Evolutionary conservation across 164 flowering plant species (phyloP), one percentile per base, ranked within the genome.

Genomic region (Tetrastigma voinierianum): DNA sequence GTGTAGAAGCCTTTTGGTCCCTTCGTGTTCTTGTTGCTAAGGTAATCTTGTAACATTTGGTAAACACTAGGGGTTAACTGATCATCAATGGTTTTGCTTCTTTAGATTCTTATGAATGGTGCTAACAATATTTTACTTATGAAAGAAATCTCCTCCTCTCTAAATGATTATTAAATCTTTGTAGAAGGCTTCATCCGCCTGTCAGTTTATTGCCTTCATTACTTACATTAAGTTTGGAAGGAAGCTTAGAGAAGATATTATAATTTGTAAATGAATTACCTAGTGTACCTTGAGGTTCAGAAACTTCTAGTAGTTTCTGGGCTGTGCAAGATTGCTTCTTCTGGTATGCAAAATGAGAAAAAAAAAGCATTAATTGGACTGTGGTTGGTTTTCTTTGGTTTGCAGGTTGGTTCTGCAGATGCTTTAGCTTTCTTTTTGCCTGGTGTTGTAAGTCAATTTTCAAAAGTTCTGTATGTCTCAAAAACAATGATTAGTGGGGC

Each of bases 341-440:
- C 1, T 14, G 40, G 18, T 13, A 55, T 25, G n/a, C 20, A 43
- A 46, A 60, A 14, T 32, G 40, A 32, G 6, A 32, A 32, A 32
- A 32, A 32, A 32, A 32, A 3, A 3, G 40, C 6, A 32, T 32
- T 32, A 32, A 32, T 32, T 32, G 40, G 3, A 32, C 40, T 32
- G 6, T 32, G 40, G 40, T 32, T 32, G 40, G 40, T 32, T 32
- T 32, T 32, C 40, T 57, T 61, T 10, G 19, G 25, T 56, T 40
- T 76, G 76, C 83, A 92, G 98, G 93, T 92, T 84, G 99, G 97
- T 18, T 74, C 79, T 67, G 88, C 97, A 72, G 96, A 95, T 83
- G 92, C 90, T 47, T 70, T 95, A 72, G 97, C 93, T 57, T 95
- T 92, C 80, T 95, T 92, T 77, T 78, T 92, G 74, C 99, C 99